Base-by-base conservation (phyloP, 1,284 basidiomycete genomes). In the Heterobasidion parviporum region DNA sequence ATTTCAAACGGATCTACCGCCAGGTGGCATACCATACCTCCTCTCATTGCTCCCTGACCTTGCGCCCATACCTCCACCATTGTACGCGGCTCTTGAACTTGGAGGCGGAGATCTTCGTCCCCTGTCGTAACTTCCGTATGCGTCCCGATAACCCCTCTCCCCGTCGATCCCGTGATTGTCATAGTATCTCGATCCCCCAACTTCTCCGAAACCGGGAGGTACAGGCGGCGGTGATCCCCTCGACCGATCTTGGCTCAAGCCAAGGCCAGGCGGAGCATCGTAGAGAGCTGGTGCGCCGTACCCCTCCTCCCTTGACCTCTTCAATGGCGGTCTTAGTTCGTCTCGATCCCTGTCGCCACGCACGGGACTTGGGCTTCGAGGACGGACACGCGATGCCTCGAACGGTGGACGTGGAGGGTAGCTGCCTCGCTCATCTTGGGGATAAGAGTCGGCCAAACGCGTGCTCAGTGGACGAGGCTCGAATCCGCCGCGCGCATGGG, bases 361-460 rank as follows among this genome's bases (percentile, higher is more conserved):
- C 7, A 20, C 16, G 8, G 68, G 69, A 41, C 67, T 68, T 15
- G 68, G 68, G 55, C 70, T 72, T 32, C 70, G 65, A 8, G 64
- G 64, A 12, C 69, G 65, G 20, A 69, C 67, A 8, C 70, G 60
- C 8, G 54, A 67, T 8, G 55, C 9, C 55, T 58, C 15, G 65
- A 55, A 62, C 18, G 56, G 50, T 9, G 61, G 56, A 16, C 53
- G 46, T 20, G 59, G 57, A 15, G 67, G 62, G 58, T 67, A 68
- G 8, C 66, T 54, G 0, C 56, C 50, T 20, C 65, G 68, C 5
- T 59, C 62, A 15, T 57, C 57, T 34, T 53, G 20, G 59, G 64
- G 46, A 64, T 64, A 26, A 52, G 56, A 26, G 54, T 72, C 68
- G 10, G 64, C 60, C 50, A 69, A 57, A 1, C 68, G 62, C 7